These are phyloP conservation scores for Nothopassalora personata DNA, from an alignment of 2,329 filamentous ascomycete genomes.

Conservation along the genomic window DNA sequence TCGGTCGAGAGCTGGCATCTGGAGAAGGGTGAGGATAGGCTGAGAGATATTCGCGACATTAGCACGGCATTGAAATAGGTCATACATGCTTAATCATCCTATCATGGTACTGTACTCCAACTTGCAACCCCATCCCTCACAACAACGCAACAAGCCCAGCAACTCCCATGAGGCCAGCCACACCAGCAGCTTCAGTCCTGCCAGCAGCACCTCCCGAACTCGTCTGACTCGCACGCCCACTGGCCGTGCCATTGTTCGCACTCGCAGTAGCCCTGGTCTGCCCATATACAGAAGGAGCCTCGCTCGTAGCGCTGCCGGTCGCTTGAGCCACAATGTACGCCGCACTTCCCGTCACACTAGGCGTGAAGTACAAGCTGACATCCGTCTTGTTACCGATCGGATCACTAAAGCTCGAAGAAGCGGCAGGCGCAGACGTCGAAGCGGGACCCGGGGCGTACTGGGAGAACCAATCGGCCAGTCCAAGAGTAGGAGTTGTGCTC, in stretches of 20 bases:
- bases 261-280: slow-evolving; percentile 17
- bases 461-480: slow-evolving; percentile 18
- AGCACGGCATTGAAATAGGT: too few relatives aligned
- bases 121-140: background rate
- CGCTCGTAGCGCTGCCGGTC: slow-evolving; percentile 12
- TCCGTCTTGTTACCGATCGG: slow-evolving; percentile 27
- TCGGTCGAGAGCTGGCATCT: too few relatives aligned
- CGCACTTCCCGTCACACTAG: slow-evolving; percentile 23
- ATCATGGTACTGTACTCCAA: background rate
- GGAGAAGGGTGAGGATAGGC: too few relatives aligned
- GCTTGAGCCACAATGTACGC: slow-evolving; percentile 20
- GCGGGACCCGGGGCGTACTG: background rate
- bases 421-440: background rate
- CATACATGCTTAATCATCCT: background rate
- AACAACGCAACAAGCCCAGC: slow-evolving; percentile 19
- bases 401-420: slow-evolving; percentile 17
- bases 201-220: slow-evolving; percentile 8
- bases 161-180: slow-evolving; percentile 18
- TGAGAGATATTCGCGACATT: too few relatives aligned
- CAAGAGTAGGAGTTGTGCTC: slow-evolving; percentile 20
- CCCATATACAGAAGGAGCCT: slow-evolving; percentile 10
- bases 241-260: slow-evolving; percentile 10
- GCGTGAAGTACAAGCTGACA: slow-evolving; percentile 27
- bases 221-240: slow-evolving; percentile 5
- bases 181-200: slow-evolving; percentile 14